phyloP scores from a whole-genome alignment of 75 land plant genomes.

The Adiantum capillusveneris region DNA sequence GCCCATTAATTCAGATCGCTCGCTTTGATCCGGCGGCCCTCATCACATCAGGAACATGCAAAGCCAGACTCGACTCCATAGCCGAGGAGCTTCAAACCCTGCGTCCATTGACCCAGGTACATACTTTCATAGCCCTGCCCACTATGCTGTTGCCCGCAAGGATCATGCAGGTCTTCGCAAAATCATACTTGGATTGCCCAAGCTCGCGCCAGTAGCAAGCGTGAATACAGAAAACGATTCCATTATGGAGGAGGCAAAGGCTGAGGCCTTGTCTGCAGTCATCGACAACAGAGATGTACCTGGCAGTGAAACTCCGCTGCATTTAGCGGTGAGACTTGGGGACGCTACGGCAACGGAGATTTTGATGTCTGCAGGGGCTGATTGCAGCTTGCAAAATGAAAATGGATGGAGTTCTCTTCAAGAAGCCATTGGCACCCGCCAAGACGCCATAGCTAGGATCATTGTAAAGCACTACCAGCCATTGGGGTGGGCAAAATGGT shows the following conservation, averaged over 20 bases:
- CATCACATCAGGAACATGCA: no score
- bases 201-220: conserved; percentile 31
- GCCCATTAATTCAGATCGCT: no score
- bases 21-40: no score
- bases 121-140: no score
- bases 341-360: conserved; percentile 38
- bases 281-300: no score
- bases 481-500: conserved; percentile 53
- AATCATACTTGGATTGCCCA: conserved; percentile 28
- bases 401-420: conserved; percentile 54
- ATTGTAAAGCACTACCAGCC: conserved; percentile 52
- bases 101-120: no score
- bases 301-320: no score
- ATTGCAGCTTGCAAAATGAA: conserved; percentile 56
- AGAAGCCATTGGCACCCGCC: conserved; percentile 48
- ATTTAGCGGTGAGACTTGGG: conserved; percentile 41
- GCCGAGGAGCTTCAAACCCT: no score
- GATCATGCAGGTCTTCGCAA: conserved; percentile 35
- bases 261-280: conserved; percentile 40
- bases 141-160: no score
- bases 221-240: conserved; percentile 41
- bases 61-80: no score
- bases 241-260: conserved; percentile 29
- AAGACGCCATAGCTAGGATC: conserved; percentile 34
- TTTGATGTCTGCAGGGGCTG: conserved; percentile 53